Evolutionary conservation across 768 basidiomycete species (phyloP).

Genomic region (Russula sp.): DNA sequence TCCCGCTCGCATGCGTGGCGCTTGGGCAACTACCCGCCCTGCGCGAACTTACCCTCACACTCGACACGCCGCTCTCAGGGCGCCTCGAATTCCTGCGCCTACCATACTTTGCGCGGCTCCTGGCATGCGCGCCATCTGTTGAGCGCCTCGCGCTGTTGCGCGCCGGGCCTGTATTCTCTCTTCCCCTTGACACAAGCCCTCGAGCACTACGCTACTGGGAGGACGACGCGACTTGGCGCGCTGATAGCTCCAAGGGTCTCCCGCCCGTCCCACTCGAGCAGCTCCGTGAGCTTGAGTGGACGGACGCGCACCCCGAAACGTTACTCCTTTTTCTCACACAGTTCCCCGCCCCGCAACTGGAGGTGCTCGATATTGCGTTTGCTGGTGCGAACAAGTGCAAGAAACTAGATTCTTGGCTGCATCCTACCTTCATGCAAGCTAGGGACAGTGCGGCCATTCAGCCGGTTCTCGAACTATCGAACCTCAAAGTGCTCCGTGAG

Average conservation of each 20-base stretch:
- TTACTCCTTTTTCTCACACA: constrained; percentile 13
- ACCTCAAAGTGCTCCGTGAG: constrained; percentile 13
- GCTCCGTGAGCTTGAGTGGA: constrained; percentile 22
- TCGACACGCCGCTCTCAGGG: constrained; percentile 1
- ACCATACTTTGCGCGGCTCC: constrained; percentile 13
- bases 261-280: constrained; percentile 15
- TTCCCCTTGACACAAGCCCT: background rate
- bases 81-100: constrained; percentile 6
- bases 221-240: constrained; percentile 5
- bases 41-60: constrained; percentile 16
- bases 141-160: constrained; percentile 13
- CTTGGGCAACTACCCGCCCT: constrained; percentile 14
- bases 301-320: constrained; percentile 12
- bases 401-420: background rate
- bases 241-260: background rate
- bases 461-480: constrained; percentile 9
- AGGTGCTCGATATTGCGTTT: constrained; percentile 16
- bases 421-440: constrained; percentile 3
- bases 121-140: constrained; percentile 15
- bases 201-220: background rate
- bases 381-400: constrained; percentile 9
- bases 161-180: constrained; percentile 13
- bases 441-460: background rate
- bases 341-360: constrained; percentile 13
- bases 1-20: constrained; percentile 12